phyloP scores from a whole-genome alignment of 495 filamentous ascomycete genomes.

The Aspergillus taichungensis region DNA sequence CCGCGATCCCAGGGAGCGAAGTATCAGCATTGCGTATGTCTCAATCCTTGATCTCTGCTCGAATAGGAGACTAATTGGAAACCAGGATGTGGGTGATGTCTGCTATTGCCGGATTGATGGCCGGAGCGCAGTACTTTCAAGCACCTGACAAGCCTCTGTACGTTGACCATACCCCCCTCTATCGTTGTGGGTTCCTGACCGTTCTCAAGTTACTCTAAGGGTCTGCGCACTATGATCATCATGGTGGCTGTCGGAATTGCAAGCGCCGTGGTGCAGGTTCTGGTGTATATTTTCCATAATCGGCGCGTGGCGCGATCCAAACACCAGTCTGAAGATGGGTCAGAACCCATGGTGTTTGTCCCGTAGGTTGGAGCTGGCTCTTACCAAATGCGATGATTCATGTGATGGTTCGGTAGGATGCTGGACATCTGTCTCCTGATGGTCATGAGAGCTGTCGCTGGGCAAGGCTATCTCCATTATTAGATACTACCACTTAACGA shows the following conservation, averaged over 20 bases:
- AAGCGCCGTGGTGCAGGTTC: not conserved
- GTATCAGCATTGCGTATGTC: slow-evolving; percentile 17
- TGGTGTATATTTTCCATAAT: not conserved
- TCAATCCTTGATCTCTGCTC: not conserved
- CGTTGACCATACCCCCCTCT: not conserved
- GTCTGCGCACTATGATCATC: slow-evolving; percentile 13
- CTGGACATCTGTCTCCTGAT: too few relatives aligned
- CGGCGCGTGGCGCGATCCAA: not conserved
- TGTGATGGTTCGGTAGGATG: too few relatives aligned
- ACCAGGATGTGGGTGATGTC: slow-evolving; percentile 21
- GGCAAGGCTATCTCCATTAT: too few relatives aligned
- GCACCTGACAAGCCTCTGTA: slow-evolving; percentile 4
- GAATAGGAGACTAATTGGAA: not conserved
- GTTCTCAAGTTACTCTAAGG: slow-evolving; percentile 8
- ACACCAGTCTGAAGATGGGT: too few relatives aligned
- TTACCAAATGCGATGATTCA: too few relatives aligned
- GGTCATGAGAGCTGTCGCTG: too few relatives aligned
- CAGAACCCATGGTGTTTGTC: too few relatives aligned
- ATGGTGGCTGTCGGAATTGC: slow-evolving; percentile 6
- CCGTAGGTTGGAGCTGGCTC: too few relatives aligned
- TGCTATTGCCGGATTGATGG: slow-evolving; percentile 17
- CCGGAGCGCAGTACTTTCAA: slow-evolving; percentile 17
- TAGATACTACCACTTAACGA: too few relatives aligned
- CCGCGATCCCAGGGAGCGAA: slow-evolving; percentile 11
- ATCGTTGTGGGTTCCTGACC: too few relatives aligned